Conservation (phyloP, 1,139 yeast species). For the Hemisphaericaspora xylanilytica region DNA sequence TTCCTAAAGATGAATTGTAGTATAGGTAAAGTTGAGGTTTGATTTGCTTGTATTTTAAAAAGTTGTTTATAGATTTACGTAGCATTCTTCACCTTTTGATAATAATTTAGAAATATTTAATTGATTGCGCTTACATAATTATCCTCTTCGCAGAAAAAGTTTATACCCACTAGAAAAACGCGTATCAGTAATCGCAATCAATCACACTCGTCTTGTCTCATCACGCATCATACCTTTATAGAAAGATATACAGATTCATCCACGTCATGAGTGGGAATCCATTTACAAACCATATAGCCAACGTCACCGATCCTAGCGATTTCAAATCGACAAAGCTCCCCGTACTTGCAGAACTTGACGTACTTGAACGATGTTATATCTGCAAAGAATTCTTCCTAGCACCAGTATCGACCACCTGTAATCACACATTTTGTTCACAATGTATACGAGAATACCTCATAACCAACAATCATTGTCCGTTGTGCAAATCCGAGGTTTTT, state of each 20-base stretch:
- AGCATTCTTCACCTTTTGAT: neutral
- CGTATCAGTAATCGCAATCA: no score
- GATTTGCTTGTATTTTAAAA: no score
- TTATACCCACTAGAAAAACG: no score
- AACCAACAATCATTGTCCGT: slow-evolving; percentile 66
- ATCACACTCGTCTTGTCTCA: no score
- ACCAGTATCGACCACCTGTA: slow-evolving; percentile 84
- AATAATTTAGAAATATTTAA: neutral
- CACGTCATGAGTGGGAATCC: slow-evolving; percentile 6
- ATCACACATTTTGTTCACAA: slow-evolving; percentile 87
- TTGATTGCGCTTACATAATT: neutral
- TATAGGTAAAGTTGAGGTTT: no score
- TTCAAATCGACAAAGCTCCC: slow-evolving; percentile 59
- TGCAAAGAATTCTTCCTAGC: slow-evolving; percentile 83
- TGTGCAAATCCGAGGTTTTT: slow-evolving; percentile 69
- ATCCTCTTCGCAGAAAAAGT: neutral
- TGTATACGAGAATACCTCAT: slow-evolving; percentile 77
- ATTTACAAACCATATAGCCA: slow-evolving; percentile 7
- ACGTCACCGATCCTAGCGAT: slow-evolving; percentile 64
- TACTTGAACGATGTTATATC: slow-evolving; percentile 79
- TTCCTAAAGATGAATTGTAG: slow-evolving; percentile 15
- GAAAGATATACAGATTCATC: no score
- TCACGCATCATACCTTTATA: no score
- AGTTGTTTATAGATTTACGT: neutral
- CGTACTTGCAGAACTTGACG: slow-evolving; percentile 58